These are phyloP conservation scores for Physcomitrium patens DNA, from an alignment of 225 moss, liverwort and hornwort species.

Conservation along the genomic window DNA sequence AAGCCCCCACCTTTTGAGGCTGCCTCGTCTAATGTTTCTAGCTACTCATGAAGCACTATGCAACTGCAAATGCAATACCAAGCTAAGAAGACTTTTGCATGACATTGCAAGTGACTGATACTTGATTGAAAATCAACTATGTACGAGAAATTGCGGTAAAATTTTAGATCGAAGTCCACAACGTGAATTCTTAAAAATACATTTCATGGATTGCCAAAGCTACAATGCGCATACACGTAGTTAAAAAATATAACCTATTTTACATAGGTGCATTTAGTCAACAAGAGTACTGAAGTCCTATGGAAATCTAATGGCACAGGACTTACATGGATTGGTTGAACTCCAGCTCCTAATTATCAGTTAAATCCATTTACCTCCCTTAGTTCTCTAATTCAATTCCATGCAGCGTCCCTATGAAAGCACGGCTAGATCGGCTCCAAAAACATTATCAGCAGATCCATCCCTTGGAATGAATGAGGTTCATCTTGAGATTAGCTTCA, in stretches of 20 bases:
- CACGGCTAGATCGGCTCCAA: not conserved
- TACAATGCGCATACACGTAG: too few relatives aligned
- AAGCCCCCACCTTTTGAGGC: not conserved
- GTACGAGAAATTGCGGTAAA: too few relatives aligned
- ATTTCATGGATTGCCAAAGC: too few relatives aligned
- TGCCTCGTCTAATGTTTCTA: slow-evolving; percentile 2
- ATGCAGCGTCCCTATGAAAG: too few relatives aligned
- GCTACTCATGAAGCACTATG: not conserved
- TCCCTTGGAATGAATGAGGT: not conserved
- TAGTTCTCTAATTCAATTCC: not conserved
- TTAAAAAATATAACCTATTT: too few relatives aligned
- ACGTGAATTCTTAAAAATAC: too few relatives aligned
- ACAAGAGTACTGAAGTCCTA: not conserved
- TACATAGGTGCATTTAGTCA: too few relatives aligned
- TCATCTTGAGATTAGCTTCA: not conserved
- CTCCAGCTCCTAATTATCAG: not conserved
- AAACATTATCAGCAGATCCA: slow-evolving; percentile 1
- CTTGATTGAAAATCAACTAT: too few relatives aligned
- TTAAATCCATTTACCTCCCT: not conserved
- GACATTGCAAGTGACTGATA: not conserved
- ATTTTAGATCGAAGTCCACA: too few relatives aligned
- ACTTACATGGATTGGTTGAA: not conserved
- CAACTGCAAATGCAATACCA: slow-evolving; percentile 2
- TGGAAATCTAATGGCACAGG: not conserved
- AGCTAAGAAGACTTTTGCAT: not conserved